Base-by-base conservation (phyloP, 179 eudicot genomes). In the Spergularia azorica region DNA sequence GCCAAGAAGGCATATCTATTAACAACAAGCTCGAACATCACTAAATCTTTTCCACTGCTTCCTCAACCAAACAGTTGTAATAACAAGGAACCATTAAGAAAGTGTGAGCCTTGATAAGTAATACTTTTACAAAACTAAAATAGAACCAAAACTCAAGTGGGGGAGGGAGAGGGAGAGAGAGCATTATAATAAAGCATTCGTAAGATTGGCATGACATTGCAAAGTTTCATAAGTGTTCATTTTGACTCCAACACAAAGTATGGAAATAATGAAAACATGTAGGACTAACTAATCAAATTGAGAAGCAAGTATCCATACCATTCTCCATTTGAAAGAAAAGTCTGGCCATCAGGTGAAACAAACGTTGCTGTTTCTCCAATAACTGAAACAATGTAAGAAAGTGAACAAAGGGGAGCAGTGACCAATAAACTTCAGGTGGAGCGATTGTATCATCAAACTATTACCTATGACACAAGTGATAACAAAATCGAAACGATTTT, bases 391-490 rank as follows among this genome's bases (percentile, higher is more conserved):
- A 38, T 89, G 94, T 82, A 79, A 78, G 60, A 56, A 43, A 52
- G 32, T 14, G 3, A 26, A 26, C 8, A 70, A 26, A 67, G 3
- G 18, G 36, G 56, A 68, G 41, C 38, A 20, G 70, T 43, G 41
- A 74, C 48, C 52, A 17, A 67, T 66, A 15, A 48, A 60, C 6
- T 36, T 38, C 74, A 26, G 54, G 11, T 36, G 9, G 43, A 18
- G 67, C 18, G 36, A 61, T 26, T 26, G 2, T 26, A 26, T 60
- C 4, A 51, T 17, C 52, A 50, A 14, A 64, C 9, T 68, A 73
- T 80, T 84, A 91, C 98, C 98, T 80, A 95, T 95, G 21, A 95
- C 92, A 94, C 91, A 91, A 6, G 99, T 95, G 80, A 95, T 82
- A 74, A 95, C n/a, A 71, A 90, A 95, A 88, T 95, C 99, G 62